Evolutionary conservation across 1,284 basidiomycete genomes (phyloP).

Genomic region (Leccinum pseudoinsigne): DNA sequence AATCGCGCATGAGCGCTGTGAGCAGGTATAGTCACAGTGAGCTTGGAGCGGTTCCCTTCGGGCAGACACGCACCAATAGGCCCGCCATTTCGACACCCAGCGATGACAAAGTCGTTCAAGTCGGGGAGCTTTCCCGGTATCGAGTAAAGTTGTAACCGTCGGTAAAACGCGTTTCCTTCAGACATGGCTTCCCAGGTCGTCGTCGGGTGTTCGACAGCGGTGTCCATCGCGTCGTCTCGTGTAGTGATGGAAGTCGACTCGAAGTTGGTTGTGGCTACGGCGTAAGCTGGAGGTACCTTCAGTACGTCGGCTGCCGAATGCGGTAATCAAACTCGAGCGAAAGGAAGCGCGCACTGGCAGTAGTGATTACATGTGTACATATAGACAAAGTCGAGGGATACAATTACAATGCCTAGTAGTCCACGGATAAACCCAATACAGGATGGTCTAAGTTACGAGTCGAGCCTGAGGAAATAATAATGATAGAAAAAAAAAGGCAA

Average conservation of each 20-base stretch:
- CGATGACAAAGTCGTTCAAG: constrained; percentile 79
- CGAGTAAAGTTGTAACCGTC: constrained; percentile 82
- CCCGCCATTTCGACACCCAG: constrained; percentile 85
- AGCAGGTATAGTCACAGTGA: background rate
- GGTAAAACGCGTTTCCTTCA: constrained; percentile 77
- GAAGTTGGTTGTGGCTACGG: background rate
- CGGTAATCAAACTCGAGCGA: background rate
- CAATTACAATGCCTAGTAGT: constrained; percentile 8
- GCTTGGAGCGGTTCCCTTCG: background rate
- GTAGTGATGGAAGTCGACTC: background rate
- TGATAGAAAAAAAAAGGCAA: background rate
- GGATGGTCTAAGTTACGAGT: constrained; percentile 7
- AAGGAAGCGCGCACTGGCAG: too few species aligned
- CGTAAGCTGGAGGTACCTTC: background rate
- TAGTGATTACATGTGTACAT: background rate
- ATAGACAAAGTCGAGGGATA: background rate
- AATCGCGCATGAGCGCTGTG: constrained; percentile 86
- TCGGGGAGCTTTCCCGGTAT: constrained; percentile 80
- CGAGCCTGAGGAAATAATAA: background rate
- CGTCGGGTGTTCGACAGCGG: constrained; percentile 68
- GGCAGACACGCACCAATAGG: constrained; percentile 70
- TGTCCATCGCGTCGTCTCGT: constrained; percentile 25
- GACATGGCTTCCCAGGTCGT: constrained; percentile 79
- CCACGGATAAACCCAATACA: background rate
- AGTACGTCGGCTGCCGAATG: constrained; percentile 7